Base-by-base conservation (phyloP, 495 filamentous ascomycete genomes). In the Trichoderma virens region DNA sequence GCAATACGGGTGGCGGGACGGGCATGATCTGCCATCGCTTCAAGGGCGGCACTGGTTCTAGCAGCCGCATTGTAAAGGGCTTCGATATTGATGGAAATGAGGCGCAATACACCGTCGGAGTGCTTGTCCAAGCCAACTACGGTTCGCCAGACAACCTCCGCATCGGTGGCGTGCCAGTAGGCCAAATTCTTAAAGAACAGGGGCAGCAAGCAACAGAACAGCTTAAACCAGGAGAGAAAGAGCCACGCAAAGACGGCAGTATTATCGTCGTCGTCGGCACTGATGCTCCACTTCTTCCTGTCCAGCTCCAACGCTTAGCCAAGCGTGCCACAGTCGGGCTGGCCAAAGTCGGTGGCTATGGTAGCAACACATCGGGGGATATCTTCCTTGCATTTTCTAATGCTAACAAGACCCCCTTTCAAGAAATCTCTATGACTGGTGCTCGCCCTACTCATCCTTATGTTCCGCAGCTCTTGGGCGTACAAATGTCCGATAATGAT, bases 331-430 rank as follows among this genome's bases (percentile, higher is more conserved):
- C 78, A 13, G 77, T 80, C 3, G 82, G 82, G 7, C 60, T 84
- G n/a, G 68, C 78, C 4, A 72, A 72, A 51, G 81, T 80, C 9
- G 81, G 81, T 8, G 78, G 78, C 3, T 75, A 75, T 65, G 80
- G 80, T 13, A 71, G 75, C 20, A 83, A 81, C 65, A 72, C 70
- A 11, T 82, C 79, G 0, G 82, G 82, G 1, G 82, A 84, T 41
- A 74, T 84, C 67, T 83, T 83, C 65, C 70, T 85, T 3, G 82
- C 80, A 5, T 79, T 84, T 65, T 82, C 78, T 38, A 85, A 81
- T 2, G 80, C 74, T 14, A 76, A 75, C 32, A 69, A 73, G 51
- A 72, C 80, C 14, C 73, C 74, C 3, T 72, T 75, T 59, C 74
- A 75, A 64, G 70, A 70, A 14, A 65, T 72, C 28, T 71, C 70